Evolutionary conservation across 768 basidiomycete species (phyloP).

Genomic region (Lactifluus piperatus): DNA sequence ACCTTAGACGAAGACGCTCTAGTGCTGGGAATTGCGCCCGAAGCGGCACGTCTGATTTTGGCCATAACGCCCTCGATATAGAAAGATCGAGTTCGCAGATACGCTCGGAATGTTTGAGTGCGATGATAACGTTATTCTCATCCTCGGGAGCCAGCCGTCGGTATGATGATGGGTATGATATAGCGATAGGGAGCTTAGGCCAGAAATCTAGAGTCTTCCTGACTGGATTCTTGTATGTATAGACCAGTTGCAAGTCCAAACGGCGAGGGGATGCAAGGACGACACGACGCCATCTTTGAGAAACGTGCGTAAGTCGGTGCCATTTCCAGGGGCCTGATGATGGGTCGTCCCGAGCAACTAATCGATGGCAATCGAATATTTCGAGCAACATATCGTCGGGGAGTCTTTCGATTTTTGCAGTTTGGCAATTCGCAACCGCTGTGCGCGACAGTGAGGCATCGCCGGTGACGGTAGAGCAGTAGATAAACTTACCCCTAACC

Average conservation of each 20-base stretch:
- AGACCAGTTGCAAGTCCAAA: neutral
- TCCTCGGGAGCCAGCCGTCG: neutral
- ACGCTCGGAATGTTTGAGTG: neutral
- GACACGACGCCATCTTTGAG: neutral
- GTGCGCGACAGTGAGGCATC: neutral
- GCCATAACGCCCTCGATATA: neutral
- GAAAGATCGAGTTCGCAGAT: neutral
- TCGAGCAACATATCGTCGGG: slow-evolving; percentile 1
- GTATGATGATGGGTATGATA: neutral
- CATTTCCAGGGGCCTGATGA: neutral
- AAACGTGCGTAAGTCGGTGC: neutral
- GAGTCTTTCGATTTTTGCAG: neutral
- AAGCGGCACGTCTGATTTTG: neutral
- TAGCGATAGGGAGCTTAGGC: neutral
- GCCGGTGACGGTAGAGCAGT: too few species aligned
- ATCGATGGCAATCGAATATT: neutral
- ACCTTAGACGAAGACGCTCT: neutral
- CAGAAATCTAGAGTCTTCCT: neutral
- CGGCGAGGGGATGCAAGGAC: neutral
- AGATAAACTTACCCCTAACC: neutral
- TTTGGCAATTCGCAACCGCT: neutral
- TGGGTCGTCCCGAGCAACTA: too few species aligned
- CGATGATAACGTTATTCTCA: neutral
- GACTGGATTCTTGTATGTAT: neutral
- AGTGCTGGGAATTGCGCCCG: neutral